Evolutionary conservation across 140 eudicot genomes (phyloP).

Genomic region (Flaveria floridana): DNA sequence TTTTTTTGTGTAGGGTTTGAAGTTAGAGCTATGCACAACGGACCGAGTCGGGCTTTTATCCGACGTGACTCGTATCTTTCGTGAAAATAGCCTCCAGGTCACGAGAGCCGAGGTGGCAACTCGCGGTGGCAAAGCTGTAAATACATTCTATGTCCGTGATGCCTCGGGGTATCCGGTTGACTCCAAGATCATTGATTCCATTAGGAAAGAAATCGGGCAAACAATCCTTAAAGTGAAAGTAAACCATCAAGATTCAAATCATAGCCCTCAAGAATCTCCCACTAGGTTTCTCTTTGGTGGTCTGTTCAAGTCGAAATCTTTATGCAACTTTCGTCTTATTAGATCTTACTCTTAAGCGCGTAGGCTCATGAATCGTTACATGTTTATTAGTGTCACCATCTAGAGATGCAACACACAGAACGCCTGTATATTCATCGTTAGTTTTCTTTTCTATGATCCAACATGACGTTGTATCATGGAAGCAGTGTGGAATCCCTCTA

Average conservation of each 20-base stretch:
- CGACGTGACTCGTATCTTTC: conserved; percentile 81
- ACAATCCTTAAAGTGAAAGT: conserved; percentile 78
- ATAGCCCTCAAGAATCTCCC: conserved; percentile 69
- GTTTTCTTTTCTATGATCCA: conserved; percentile 9
- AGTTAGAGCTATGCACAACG: conserved; percentile 84
- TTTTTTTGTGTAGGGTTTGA: conserved; percentile 57
- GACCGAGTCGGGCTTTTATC: conserved; percentile 85
- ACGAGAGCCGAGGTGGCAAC: conserved; percentile 88
- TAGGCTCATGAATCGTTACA: neutral
- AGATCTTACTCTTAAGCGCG: conserved; percentile 64
- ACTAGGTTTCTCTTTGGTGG: conserved; percentile 88
- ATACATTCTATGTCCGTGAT: conserved; percentile 79
- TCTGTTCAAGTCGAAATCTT: conserved; percentile 79
- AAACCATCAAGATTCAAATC: conserved; percentile 43
- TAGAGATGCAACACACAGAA: conserved; percentile 7
- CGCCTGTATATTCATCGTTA: conserved; percentile 5
- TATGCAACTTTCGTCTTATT: conserved; percentile 78
- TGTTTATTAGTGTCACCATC: neutral
- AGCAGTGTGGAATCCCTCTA: neutral
- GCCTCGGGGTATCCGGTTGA: conserved; percentile 87
- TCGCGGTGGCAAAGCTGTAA: conserved; percentile 77
- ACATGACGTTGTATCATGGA: conserved; percentile 20
- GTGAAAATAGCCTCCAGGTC: conserved; percentile 83
- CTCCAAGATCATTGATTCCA: conserved; percentile 75
- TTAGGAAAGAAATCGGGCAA: conserved; percentile 87